phyloP scores from a whole-genome alignment of 2,329 filamentous ascomycete species.

The Pseudocercospora fuligena region DNA sequence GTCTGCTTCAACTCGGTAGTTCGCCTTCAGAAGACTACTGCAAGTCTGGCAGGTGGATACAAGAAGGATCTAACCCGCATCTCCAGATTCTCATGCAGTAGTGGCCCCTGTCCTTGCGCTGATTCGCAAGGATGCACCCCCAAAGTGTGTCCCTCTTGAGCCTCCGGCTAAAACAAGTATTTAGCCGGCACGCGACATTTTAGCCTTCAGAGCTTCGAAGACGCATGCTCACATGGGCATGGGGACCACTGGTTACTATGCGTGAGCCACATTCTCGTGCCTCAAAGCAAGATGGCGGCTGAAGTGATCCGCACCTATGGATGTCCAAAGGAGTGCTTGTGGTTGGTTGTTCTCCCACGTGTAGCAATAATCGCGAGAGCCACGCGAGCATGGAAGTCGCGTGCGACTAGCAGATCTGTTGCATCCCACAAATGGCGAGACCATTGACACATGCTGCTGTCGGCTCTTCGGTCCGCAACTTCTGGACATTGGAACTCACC shows the following conservation, averaged over 20 bases:
- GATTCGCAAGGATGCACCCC: too few relatives aligned
- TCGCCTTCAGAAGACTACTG: background rate
- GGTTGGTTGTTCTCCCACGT: too few relatives aligned
- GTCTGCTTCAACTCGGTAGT: background rate
- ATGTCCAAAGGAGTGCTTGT: too few relatives aligned
- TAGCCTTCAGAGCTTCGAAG: background rate
- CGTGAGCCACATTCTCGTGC: background rate
- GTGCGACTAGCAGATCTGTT: too few relatives aligned
- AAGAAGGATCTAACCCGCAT: background rate
- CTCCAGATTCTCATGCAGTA: background rate
- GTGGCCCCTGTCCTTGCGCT: background rate
- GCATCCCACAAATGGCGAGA: too few relatives aligned
- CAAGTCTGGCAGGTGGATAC: background rate
- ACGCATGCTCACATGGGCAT: background rate
- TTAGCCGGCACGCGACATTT: background rate
- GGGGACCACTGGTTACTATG: background rate
- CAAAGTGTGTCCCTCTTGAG: background rate
- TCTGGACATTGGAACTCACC: too few relatives aligned
- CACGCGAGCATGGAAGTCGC: too few relatives aligned
- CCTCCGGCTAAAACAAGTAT: background rate
- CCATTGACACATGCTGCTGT: too few relatives aligned
- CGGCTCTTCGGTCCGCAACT: too few relatives aligned
- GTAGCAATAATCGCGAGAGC: too few relatives aligned
- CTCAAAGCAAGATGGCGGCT: background rate
- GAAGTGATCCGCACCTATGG: background rate